Base-by-base conservation (phyloP, 441 rosid genomes). In the Lepidium campestre region DNA sequence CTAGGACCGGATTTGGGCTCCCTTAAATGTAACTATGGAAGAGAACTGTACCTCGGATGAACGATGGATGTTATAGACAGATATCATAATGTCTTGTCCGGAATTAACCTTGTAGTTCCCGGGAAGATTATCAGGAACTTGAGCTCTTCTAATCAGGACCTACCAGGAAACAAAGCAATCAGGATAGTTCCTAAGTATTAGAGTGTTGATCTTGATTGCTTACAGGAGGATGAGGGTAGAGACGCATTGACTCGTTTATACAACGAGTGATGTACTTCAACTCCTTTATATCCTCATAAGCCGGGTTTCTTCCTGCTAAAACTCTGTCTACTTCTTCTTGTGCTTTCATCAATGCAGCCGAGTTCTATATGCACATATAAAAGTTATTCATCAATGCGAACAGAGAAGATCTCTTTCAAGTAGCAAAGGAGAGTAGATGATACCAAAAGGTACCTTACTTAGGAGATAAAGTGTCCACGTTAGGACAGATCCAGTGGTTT, bases 201-300 rank as follows among this genome's bases (percentile, higher is more conserved):
- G 52, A 54, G 53, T 17, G 37, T 25, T 15, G 27, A 70, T 45
- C 13, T 32, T 61, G 56, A 14, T 67, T 75, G 79, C 90, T 72
- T 84, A 90, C 98, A 70, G 96, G 98, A 72, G 98, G 98, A 76
- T 93, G 98, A 37, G 98, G 98, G 63, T 88, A 93, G 22, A 93
- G 86, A 54, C 97, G 97, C 79, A 93, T 60, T 14, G 98, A 93
- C 84, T 93, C 96, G 8, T 80, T 86, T 62, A 93, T 85, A 85
- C 97, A 93, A 42, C 96, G 83, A 35, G 83, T 90, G 70, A 90
- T 53, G 75, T 80, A 93, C 81, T 93, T 93, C 20, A 93, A 81
- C 73, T 86, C 75, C 82, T 84, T 90, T 54, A 87, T 79, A 66
- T 90, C 94, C 32, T 88, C 97, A 52, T 68, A 88, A 52, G 86